phyloP scores from a whole-genome alignment of 2,329 filamentous ascomycete genomes.

The Fusarium chlamydosporum region DNA sequence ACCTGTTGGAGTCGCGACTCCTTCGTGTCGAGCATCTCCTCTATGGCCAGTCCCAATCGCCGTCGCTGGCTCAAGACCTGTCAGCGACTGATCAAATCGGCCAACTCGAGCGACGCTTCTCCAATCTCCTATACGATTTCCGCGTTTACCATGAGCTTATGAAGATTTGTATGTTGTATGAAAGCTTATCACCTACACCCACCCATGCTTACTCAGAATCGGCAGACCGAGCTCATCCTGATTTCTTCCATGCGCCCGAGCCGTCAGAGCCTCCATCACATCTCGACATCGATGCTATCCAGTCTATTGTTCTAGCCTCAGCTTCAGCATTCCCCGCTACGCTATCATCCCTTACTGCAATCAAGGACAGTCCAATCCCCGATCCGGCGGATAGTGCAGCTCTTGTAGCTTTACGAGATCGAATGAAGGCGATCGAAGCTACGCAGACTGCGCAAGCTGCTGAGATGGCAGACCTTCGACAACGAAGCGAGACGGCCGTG shows the following conservation, averaged over 20 bases:
- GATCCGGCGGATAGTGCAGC: conserved; percentile 68
- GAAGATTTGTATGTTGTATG: conserved; percentile 67
- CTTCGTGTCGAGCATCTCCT: conserved; percentile 71
- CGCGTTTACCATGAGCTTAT: conserved; percentile 72
- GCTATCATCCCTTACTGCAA: conserved; percentile 70
- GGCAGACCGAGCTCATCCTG: conserved; percentile 67
- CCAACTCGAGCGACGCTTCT: conserved; percentile 69
- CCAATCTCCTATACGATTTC: conserved; percentile 63
- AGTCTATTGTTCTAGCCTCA: conserved; percentile 68
- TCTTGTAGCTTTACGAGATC: conserved; percentile 70
- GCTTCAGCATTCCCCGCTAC: conserved; percentile 69
- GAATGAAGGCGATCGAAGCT: conserved; percentile 72
- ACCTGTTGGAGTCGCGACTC: conserved; percentile 71
- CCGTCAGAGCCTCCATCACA: conserved; percentile 65
- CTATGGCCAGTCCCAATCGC: conserved; percentile 61
- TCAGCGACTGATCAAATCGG: conserved; percentile 62
- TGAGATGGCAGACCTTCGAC: conserved; percentile 74
- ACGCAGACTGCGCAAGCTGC: conserved; percentile 73
- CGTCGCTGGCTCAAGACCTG: conserved; percentile 54
- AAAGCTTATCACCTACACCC: neutral
- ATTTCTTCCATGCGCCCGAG: conserved; percentile 66
- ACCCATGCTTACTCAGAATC: conserved; percentile 1
- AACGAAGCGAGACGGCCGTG: conserved; percentile 72
- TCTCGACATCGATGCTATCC: conserved; percentile 65
- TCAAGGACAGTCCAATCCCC: conserved; percentile 69